Percentiles rank a stretch among this genome's conserved stretches.
Evolutionary conservation across 2,329 filamentous ascomycete genomes (phyloP).

Genomic region (Alternaria gaisen): DNA sequence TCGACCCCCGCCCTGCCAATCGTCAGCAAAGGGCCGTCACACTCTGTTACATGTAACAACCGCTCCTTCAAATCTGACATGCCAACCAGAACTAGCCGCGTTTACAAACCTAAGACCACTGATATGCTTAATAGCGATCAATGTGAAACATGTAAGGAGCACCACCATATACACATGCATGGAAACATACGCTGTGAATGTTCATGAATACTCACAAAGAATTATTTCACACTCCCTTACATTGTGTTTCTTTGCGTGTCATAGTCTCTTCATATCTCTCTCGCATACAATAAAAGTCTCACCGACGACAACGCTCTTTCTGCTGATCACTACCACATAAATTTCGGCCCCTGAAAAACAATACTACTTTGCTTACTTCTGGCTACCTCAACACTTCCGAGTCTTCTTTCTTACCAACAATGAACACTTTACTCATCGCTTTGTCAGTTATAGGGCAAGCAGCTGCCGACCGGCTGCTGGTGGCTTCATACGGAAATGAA

Average conservation of each 20-base stretch:
- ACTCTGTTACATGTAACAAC: background rate
- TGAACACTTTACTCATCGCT: conserved; percentile 22
- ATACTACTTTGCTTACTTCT: background rate
- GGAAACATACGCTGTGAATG: background rate
- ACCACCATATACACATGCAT: background rate
- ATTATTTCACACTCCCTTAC: background rate
- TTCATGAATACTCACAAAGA: background rate
- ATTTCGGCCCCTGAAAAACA: background rate
- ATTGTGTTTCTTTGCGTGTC: background rate
- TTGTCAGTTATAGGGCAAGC: conserved; percentile 20
- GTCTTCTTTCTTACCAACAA: background rate
- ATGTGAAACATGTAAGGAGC: background rate
- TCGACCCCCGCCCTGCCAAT: background rate
- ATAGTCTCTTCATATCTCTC: background rate
- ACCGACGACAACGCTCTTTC: background rate
- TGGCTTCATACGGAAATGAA: conserved; percentile 52
- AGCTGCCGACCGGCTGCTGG: conserved; percentile 47
- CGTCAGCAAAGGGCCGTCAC: background rate
- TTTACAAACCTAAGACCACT: background rate
- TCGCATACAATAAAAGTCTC: background rate
- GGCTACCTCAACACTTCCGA: background rate
- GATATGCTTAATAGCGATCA: background rate
- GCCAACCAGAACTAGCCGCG: background rate
- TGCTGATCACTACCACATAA: background rate
- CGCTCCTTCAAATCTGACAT: background rate